Percentiles rank a stretch among this genome's conserved stretches.
Conservation (phyloP, 2,329 filamentous ascomycete genomes). For the Xylariaceae sp. region DNA sequence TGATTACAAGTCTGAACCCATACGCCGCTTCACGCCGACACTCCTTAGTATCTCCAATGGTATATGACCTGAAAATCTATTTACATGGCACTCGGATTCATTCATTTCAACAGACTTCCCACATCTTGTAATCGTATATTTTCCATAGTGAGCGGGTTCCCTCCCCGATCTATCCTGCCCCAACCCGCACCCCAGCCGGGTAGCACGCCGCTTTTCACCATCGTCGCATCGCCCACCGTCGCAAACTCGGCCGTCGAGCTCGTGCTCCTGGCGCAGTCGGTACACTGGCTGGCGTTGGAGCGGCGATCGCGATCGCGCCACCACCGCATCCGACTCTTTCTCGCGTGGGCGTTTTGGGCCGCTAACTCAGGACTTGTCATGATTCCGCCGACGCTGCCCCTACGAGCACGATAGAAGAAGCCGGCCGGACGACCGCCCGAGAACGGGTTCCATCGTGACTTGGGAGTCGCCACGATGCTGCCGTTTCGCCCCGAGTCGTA, state of each 20-base stretch:
- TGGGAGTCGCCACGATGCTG: conserved; percentile 45
- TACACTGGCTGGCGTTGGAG: conserved; percentile 5
- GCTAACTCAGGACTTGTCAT: conserved; percentile 48
- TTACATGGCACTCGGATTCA: no score
- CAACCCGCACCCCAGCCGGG: conserved; percentile 45
- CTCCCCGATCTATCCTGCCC: conserved; percentile 42
- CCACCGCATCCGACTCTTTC: conserved; percentile 26
- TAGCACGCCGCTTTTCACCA: conserved; percentile 29
- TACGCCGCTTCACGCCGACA: no score
- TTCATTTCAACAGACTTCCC: conserved; percentile 37
- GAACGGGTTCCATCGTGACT: conserved; percentile 50
- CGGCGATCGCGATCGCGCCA: conserved; percentile 11
- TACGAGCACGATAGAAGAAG: conserved; percentile 48
- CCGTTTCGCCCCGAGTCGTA: conserved; percentile 56
- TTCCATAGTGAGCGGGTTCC: conserved; percentile 33
- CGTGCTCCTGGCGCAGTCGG: conserved; percentile 26
- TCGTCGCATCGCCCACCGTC: conserved; percentile 16
- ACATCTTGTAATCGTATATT: conserved; percentile 44
- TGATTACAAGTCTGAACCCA: not conserved
- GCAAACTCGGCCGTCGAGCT: conserved; percentile 33
- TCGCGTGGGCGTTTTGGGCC: conserved; percentile 26
- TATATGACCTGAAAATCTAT: no score
- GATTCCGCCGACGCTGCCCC: conserved; percentile 39
- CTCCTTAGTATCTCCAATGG: no score
- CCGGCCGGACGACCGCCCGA: conserved; percentile 54